These are phyloP conservation scores for Lachnum nothofagi DNA, from an alignment of 2,329 filamentous ascomycete species.

Conservation along the genomic window DNA sequence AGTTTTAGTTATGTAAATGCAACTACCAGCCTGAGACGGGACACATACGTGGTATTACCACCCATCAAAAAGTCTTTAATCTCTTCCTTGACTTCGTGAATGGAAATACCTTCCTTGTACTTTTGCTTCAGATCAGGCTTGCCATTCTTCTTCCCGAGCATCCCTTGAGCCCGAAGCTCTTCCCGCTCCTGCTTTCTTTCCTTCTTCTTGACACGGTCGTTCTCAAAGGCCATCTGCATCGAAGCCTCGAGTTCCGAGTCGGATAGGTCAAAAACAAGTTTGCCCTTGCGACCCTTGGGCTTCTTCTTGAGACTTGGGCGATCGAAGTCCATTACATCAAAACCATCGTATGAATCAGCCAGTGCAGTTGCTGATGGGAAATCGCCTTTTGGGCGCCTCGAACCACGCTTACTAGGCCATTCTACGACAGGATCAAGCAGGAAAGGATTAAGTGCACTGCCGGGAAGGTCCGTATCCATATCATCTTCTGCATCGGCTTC, in stretches of 20 bases:
- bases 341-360: slow-evolving; percentile 53
- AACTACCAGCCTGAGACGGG: background rate
- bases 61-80: slow-evolving; percentile 66
- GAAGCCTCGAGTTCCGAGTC: slow-evolving; percentile 63
- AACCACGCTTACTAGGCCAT: slow-evolving; percentile 22
- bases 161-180: slow-evolving; percentile 58
- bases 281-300: slow-evolving; percentile 56
- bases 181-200: slow-evolving; percentile 66
- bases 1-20: slow-evolving; percentile 3
- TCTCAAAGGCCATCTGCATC: slow-evolving; percentile 57
- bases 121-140: slow-evolving; percentile 59
- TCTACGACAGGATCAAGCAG: background rate
- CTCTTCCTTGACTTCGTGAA: slow-evolving; percentile 67
- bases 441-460: slow-evolving; percentile 8
- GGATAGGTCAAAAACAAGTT: slow-evolving; percentile 48
- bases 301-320: slow-evolving; percentile 61
- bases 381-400: slow-evolving; percentile 28
- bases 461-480: slow-evolving; percentile 16
- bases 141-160: slow-evolving; percentile 54
- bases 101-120: slow-evolving; percentile 66
- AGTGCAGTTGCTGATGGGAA: slow-evolving; percentile 53
- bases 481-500: slow-evolving; percentile 33
- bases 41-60: slow-evolving; percentile 54
- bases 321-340: slow-evolving; percentile 83
- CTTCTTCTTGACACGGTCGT: slow-evolving; percentile 67